Percentiles rank a stretch among this genome's conserved stretches.
These are phyloP conservation scores for Hortaea werneckii DNA, from an alignment of 2,329 filamentous ascomycete genomes.

Conservation along the genomic window DNA sequence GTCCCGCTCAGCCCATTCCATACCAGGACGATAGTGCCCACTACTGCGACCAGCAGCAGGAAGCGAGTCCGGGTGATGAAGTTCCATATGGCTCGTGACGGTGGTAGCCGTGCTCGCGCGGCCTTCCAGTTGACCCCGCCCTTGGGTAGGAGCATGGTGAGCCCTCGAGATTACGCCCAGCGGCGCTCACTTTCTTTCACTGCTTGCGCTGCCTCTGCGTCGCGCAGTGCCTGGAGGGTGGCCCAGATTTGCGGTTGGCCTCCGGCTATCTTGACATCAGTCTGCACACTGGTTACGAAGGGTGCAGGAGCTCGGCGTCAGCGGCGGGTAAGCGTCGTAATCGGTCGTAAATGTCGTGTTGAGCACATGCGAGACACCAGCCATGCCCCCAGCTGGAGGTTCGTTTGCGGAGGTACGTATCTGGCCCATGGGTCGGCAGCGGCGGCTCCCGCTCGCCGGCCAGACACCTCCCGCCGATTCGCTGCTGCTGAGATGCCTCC, in stretches of 20 bases:
- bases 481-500: too few relatives aligned
- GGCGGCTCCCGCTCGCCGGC: too few relatives aligned
- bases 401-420: too few relatives aligned
- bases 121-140: constrained; percentile 91
- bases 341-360: too few relatives aligned
- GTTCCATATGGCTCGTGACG: constrained; percentile 52
- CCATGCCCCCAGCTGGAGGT: too few relatives aligned
- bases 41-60: constrained; percentile 60
- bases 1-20: constrained; percentile 78
- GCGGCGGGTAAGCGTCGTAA: too few relatives aligned
- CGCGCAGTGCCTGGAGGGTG: not conserved
- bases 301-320: too few relatives aligned
- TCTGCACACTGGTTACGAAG: not conserved
- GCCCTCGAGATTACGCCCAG: constrained; percentile 5
- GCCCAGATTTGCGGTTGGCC: not conserved
- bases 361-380: too few relatives aligned
- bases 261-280: not conserved
- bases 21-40: constrained; percentile 65
- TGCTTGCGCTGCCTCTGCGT: not conserved
- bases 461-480: too few relatives aligned
- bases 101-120: constrained; percentile 67
- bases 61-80: constrained; percentile 70
- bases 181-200: constrained; percentile 12
- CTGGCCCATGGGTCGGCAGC: too few relatives aligned
- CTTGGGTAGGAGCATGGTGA: constrained; percentile 76